Evolutionary conservation across 176 grass and related monocot species (phyloP).

Genomic region (Carex kokanica): DNA sequence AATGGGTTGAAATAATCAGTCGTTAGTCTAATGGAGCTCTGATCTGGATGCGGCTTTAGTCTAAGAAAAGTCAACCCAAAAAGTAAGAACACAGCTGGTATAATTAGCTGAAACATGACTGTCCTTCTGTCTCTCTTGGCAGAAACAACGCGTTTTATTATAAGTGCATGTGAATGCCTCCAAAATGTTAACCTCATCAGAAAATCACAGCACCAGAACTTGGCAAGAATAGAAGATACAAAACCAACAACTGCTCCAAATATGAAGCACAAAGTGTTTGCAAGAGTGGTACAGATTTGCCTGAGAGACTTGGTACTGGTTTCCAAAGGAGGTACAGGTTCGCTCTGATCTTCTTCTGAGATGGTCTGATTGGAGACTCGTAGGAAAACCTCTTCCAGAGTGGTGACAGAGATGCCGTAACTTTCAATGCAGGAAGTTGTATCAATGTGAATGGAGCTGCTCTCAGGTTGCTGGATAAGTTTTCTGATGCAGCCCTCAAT

Average conservation of each 20-base stretch:
- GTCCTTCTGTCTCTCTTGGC: slow-evolving; percentile 40
- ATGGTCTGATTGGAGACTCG: slow-evolving; percentile 31
- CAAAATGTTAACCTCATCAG: slow-evolving; percentile 35
- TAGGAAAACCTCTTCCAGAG: slow-evolving; percentile 48
- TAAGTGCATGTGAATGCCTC: slow-evolving; percentile 39
- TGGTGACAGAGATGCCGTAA: slow-evolving; percentile 51
- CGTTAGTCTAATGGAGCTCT: slow-evolving; percentile 35
- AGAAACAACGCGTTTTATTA: slow-evolving; percentile 41
- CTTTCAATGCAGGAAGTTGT: slow-evolving; percentile 31
- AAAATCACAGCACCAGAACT: slow-evolving; percentile 31
- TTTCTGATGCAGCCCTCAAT: slow-evolving; percentile 34
- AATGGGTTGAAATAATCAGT: slow-evolving; percentile 52
- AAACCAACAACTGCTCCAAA: slow-evolving; percentile 26
- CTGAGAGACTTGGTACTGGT: slow-evolving; percentile 18
- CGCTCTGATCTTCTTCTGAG: slow-evolving; percentile 23
- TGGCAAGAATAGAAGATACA: slow-evolving; percentile 17
- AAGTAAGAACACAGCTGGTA: slow-evolving; percentile 40
- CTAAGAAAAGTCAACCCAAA: slow-evolving; percentile 43
- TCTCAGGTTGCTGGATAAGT: slow-evolving; percentile 13
- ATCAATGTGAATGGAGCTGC: slow-evolving; percentile 11
- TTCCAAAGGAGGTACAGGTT: background rate
- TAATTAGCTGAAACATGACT: slow-evolving; percentile 41
- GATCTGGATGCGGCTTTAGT: slow-evolving; percentile 48
- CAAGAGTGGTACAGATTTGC: slow-evolving; percentile 29
- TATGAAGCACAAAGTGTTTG: slow-evolving; percentile 32